Base-by-base conservation (phyloP, 345 rosid genomes). In the Salix suchowensis region DNA sequence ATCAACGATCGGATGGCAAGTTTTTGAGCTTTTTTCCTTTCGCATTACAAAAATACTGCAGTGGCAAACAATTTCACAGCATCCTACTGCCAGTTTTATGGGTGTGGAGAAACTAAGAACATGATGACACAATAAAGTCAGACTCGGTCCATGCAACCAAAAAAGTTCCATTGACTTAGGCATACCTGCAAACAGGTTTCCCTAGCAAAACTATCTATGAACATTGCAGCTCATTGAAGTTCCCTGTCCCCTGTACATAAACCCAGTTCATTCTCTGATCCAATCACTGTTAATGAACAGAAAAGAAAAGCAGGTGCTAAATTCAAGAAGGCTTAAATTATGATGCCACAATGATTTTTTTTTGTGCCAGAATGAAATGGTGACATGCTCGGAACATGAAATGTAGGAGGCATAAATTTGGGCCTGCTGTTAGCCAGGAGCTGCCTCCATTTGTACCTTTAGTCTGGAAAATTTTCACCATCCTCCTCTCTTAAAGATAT, bases 401-500 rank as follows among this genome's bases (percentile, higher is more conserved):
- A 39, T 13, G 40, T 54, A 55, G 70, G 67, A 37, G 36, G 68
- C 68, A 65, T 36, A 32, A 13, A 32, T 61, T 74, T 70, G 5
- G 24, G 65, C 12, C 70, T 52, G 36, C 44, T 48, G 30, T 55
- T 55, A 55, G 62, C 28, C n/a, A 36, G 1, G 67, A 13, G 58
- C 10, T 24, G 50, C 65, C n/a, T 55, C 14, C 65, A 70, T 44
- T 21, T 13, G 67, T 26, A 48, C 69, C 67, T 6, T 71, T 76
- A 80, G 84, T 83, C 90, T 4, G 87, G 81, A 79, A 83, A 81
- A 70, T 36, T 72, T 72, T 83, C 82, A 32, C 82, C 87, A 1
- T 69, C 85, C 46, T 83, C 13, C 37, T 80, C 84, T 54, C 78
- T 76, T 62, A 50, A 72, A 74, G 82, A 73, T 67, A 66, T 28